phyloP scores from a whole-genome alignment of 2,329 filamentous ascomycete genomes.

The Penicillium decumbens region DNA sequence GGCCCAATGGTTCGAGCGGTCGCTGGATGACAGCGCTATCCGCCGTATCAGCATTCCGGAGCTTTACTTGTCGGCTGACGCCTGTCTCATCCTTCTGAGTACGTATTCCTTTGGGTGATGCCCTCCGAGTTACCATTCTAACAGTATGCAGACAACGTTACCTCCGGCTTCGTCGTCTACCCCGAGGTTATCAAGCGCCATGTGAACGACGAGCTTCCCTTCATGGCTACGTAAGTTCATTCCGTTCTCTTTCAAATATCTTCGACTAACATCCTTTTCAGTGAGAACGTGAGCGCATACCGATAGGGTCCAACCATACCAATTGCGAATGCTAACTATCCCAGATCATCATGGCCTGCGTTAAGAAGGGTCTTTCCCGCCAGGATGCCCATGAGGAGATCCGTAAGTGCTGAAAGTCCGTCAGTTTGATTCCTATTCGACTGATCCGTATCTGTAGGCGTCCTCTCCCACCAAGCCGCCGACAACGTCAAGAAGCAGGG shows the following conservation, averaged over 20 bases:
- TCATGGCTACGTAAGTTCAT: conserved; percentile 66
- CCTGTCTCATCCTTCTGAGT: conserved; percentile 44
- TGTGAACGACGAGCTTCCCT: conserved; percentile 73
- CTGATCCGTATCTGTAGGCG: conserved; percentile 33
- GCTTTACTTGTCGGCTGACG: conserved; percentile 64
- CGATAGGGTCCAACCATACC: neutral
- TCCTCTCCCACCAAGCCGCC: conserved; percentile 72
- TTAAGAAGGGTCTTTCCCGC: conserved; percentile 63
- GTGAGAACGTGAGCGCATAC: conserved; percentile 30
- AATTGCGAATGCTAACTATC: conserved; percentile 37
- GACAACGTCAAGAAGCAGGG: conserved; percentile 68
- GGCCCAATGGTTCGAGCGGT: conserved; percentile 72
- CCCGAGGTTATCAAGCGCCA: conserved; percentile 64
- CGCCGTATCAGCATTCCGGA: conserved; percentile 57
- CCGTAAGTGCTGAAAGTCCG: conserved; percentile 40
- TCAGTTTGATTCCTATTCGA: conserved; percentile 3
- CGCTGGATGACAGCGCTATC: conserved; percentile 72
- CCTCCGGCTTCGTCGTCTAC: conserved; percentile 70
- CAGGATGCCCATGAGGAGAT: conserved; percentile 87
- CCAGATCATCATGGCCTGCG: conserved; percentile 71
- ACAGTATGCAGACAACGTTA: conserved; percentile 58
- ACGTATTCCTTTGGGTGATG: conserved; percentile 8
- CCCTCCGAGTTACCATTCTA: neutral
- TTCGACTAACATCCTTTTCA: conserved; percentile 20
- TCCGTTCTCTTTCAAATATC: neutral